Base-by-base conservation (phyloP, 768 basidiomycete genomes). In the Strobilomyces dryophilus region DNA sequence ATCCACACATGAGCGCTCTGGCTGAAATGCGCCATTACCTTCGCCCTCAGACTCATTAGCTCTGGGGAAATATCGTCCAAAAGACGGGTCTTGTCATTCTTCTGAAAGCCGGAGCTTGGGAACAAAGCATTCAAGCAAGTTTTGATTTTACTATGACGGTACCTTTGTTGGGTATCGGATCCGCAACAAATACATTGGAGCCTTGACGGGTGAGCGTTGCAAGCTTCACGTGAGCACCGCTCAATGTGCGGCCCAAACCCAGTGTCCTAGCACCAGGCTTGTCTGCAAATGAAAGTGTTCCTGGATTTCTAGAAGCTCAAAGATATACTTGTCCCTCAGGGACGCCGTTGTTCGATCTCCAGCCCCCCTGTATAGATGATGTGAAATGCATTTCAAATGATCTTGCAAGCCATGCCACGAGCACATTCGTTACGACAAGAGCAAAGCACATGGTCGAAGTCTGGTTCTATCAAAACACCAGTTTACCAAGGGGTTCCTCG, bases 401-500 rank as follows among this genome's bases (percentile, higher is more conserved):
- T 45, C 51, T 36, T 52, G 50, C 36, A 54, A 37, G 37, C 42
- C 18, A 14, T 46, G 41, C 46, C 54, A 44, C 47, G 37, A 40
- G 40, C 46, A 54, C 42, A 39, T 50, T 42, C 46, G 36, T 46
- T 51, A 60, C 43, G 48, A 62, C 41, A 54, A 51, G 21, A 31
- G 11, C 45, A 45, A 21, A 31, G 11, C 42, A 47, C 44, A 48
- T 39, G 45, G 44, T 40, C 9, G 47, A 37, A 44, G 32, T 20
- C 29, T 42, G 18, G 44, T 29, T 26, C 39, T 32, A 49, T 37
- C 34, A 29, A 51, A 32, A 44, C 26, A 9, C 53, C 49, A 27
- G 17, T 57, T 48, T 65, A 70, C 68, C 68, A 70, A 42, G 70
- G 68, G 5, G 69, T 66, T 57, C 71, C 67, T 52, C 69, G 69